Conservation (phyloP, 139 green algal species). For the Micromonas pusilla region DNA sequence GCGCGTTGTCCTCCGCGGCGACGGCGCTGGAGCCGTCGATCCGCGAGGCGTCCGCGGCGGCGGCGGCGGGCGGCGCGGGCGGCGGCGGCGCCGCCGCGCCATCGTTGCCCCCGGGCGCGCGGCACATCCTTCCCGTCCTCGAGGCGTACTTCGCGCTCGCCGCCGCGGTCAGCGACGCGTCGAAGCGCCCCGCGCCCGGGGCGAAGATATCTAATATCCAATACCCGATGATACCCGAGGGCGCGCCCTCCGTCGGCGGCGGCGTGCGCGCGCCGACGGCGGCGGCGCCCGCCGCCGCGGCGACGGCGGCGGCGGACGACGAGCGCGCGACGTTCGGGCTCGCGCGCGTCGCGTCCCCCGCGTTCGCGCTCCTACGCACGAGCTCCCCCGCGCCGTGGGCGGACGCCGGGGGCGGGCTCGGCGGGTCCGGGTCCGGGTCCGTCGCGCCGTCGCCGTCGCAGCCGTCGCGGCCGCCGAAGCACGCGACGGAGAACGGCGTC, state of each 20-base stretch:
- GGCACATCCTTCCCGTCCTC: conserved; percentile 76
- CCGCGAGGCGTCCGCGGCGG: neutral
- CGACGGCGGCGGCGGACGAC: neutral
- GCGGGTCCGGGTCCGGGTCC: no score
- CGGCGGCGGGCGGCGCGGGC: no score
- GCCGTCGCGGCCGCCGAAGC: neutral
- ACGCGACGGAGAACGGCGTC: neutral
- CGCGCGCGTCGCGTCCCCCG: neutral
- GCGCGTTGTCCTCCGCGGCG: neutral
- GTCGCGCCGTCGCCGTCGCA: no score
- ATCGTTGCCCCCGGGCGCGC: conserved; percentile 60
- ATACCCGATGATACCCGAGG: no score
- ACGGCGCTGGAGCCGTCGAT: neutral
- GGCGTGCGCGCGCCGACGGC: neutral
- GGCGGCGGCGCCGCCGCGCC: conserved; percentile 25
- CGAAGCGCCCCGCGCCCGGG: neutral
- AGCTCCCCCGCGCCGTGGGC: no score
- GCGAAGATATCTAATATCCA: no score
- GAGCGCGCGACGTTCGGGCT: neutral
- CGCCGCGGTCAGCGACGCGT: neutral
- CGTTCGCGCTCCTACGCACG: neutral
- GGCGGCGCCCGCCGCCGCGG: no score
- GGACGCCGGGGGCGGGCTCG: no score
- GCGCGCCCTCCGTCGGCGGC: no score
- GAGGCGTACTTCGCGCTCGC: conserved; percentile 87